Evolutionary conservation across 208 protist species (phyloP), one percentile per base, ranked within the genome.

Genomic region (Acanthamoeba pearcei): DNA sequence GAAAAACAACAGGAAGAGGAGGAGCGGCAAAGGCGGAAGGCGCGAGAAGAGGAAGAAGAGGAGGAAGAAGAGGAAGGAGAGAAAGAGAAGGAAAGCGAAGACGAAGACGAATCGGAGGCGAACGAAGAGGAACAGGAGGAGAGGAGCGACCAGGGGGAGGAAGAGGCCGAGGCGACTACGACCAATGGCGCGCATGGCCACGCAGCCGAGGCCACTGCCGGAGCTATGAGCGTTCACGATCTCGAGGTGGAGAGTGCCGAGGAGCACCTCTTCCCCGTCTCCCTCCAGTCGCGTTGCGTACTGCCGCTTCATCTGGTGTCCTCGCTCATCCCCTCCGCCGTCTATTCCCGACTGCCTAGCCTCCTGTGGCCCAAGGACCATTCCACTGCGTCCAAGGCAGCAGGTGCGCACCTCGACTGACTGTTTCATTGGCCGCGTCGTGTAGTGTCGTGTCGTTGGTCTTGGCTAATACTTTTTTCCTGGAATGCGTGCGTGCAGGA

Each of bases 181-280:
- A 17, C 13, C 57, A 27, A 64, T 27, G 19, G 22, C 57, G 66
- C 10, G 24, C 62, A 68, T 68, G 17, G 62, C 62, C 62, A 64
- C 19, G 57, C 57, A 27, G 57, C 57, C 0, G 19, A 64, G 57
- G 22, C 13, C 19, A 27, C 70, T 12, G 29, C 66, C 66, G 27
- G 29, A n/a, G 12, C 27, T n/a, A 24, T 17, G 24, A 72, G 17
- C 66, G 66, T 35, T 4, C 35, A 38, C 35, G 24, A 62, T 9
- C 38, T 86, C 46, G 78, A 86, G 19, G 29, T 32, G 19, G 27
- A 60, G 19, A 60, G 46, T 49, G 78, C 29, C 5, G 15, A 5
- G 38, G 22, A 86, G 19, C 51, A 60, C 46, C 10, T 86, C 27
- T 86, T 86, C 57, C 78, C 78, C 24, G 78, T 86, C n/a, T 86